phyloP scores from a whole-genome alignment of 495 filamentous ascomycete species.

The Penicillium malachiteum region DNA sequence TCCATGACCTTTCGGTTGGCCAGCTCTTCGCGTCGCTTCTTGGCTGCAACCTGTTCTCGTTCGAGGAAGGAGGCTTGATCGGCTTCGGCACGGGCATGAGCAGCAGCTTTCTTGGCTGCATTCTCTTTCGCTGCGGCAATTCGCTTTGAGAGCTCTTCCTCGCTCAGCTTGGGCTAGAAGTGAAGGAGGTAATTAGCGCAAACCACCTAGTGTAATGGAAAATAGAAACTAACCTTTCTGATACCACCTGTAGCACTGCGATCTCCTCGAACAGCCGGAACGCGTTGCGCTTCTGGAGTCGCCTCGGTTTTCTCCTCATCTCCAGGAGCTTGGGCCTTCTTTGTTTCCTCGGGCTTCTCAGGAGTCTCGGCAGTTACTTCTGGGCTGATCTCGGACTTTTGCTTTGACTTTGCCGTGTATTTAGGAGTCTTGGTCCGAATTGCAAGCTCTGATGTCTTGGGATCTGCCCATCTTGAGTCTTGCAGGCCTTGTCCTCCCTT shows the following conservation, averaged over 20 bases:
- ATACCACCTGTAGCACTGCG: slow-evolving; percentile 66
- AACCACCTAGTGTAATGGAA: not conserved
- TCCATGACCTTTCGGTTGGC: slow-evolving; percentile 60
- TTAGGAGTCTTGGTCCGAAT: slow-evolving; percentile 20
- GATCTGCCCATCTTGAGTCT: slow-evolving; percentile 33
- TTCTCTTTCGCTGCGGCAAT: slow-evolving; percentile 60
- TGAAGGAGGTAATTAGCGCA: slow-evolving; percentile 9
- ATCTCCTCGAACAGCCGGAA: slow-evolving; percentile 64
- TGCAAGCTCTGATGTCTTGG: slow-evolving; percentile 23
- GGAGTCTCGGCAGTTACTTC: slow-evolving; percentile 10
- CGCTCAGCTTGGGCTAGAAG: slow-evolving; percentile 62
- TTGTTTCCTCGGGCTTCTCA: slow-evolving; percentile 18
- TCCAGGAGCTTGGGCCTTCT: slow-evolving; percentile 22
- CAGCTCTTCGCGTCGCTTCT: slow-evolving; percentile 56
- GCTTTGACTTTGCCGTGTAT: slow-evolving; percentile 9
- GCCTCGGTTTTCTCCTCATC: slow-evolving; percentile 21
- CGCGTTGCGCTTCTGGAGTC: slow-evolving; percentile 31
- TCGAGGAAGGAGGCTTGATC: slow-evolving; percentile 67
- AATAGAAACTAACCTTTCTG: slow-evolving; percentile 39
- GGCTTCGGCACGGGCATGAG: slow-evolving; percentile 65
- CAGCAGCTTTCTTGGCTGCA: slow-evolving; percentile 55
- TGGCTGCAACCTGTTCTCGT: slow-evolving; percentile 57
- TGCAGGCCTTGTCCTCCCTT: slow-evolving; percentile 34
- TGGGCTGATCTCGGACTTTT: slow-evolving; percentile 14
- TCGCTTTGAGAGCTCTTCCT: slow-evolving; percentile 61